Evolutionary conservation across 495 filamentous ascomycete genomes (phyloP).

Genomic region (Penicillium robsamsonii): DNA sequence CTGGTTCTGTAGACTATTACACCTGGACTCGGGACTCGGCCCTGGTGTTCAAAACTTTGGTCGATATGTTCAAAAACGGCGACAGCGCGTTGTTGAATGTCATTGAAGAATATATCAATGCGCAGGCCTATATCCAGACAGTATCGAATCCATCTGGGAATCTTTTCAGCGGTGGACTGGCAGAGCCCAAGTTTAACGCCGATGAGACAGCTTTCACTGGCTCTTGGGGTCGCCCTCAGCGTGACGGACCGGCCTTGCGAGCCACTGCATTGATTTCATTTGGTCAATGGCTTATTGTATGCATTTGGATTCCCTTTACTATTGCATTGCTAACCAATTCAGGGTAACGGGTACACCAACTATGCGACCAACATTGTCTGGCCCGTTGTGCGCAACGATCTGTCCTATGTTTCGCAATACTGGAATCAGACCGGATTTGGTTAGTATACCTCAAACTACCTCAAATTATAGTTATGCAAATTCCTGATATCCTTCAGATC

Average conservation of each 20-base stretch:
- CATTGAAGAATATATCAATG: slow-evolving; percentile 56
- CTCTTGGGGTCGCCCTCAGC: slow-evolving; percentile 68
- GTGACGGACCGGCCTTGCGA: slow-evolving; percentile 67
- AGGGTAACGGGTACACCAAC: slow-evolving; percentile 32
- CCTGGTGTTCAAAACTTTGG: slow-evolving; percentile 58
- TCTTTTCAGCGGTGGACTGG: slow-evolving; percentile 45
- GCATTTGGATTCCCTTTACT: slow-evolving; percentile 10
- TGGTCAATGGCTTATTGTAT: slow-evolving; percentile 38
- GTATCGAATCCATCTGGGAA: slow-evolving; percentile 60
- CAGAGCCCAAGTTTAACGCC: slow-evolving; percentile 51
- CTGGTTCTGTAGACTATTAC: slow-evolving; percentile 39
- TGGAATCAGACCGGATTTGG: slow-evolving; percentile 66
- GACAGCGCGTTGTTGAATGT: slow-evolving; percentile 51
- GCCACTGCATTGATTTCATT: slow-evolving; percentile 58
- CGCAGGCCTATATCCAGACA: slow-evolving; percentile 60
- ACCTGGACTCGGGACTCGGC: slow-evolving; percentile 75
- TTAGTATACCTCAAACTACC: slow-evolving; percentile 3
- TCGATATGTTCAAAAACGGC: slow-evolving; percentile 57
- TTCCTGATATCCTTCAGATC: slow-evolving; percentile 38
- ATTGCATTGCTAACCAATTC: not conserved
- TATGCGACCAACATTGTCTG: slow-evolving; percentile 45
- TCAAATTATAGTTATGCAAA: not conserved
- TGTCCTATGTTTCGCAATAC: slow-evolving; percentile 67
- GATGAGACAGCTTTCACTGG: slow-evolving; percentile 60
- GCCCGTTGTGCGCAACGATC: slow-evolving; percentile 64